phyloP scores from a whole-genome alignment of 2,329 filamentous ascomycete genomes.

The Coccinonectria pachysandricola region DNA sequence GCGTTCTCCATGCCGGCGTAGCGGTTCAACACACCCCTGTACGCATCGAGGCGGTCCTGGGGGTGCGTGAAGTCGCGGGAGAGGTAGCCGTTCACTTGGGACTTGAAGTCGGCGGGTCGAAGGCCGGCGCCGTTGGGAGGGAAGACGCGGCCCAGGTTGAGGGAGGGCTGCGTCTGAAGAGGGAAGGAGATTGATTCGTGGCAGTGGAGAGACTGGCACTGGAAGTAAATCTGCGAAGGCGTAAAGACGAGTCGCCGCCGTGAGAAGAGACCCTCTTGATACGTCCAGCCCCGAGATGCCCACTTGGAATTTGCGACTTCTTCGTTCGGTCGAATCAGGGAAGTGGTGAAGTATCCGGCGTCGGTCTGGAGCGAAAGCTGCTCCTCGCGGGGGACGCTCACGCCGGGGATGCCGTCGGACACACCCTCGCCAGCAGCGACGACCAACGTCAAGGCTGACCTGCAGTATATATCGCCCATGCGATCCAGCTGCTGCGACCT shows the following conservation, averaged over 20 bases:
- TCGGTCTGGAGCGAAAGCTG: conserved; percentile 26
- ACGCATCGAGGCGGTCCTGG: conserved; percentile 25
- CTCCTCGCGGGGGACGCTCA: conserved; percentile 23
- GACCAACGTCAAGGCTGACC: conserved; percentile 25
- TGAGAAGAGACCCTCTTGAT: conserved; percentile 27
- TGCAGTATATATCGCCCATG: conserved; percentile 25
- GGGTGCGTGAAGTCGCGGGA: conserved; percentile 16
- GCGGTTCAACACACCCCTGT: conserved; percentile 21
- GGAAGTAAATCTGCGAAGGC: conserved; percentile 28
- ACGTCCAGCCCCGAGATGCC: conserved; percentile 26
- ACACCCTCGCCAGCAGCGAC: conserved; percentile 23
- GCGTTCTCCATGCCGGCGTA: conserved; percentile 18
- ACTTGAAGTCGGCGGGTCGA: conserved; percentile 16
- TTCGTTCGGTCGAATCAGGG: conserved; percentile 24
- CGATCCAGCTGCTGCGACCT: conserved; percentile 19
- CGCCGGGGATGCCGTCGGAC: conserved; percentile 23
- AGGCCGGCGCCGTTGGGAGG: conserved; percentile 13
- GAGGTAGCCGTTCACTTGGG: conserved; percentile 23
- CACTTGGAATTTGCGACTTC: conserved; percentile 26
- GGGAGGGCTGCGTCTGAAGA: conserved; percentile 20
- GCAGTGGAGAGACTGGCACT: conserved; percentile 27
- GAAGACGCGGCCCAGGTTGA: conserved; percentile 25
- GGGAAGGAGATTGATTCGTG: conserved; percentile 26
- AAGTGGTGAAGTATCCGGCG: conserved; percentile 25
- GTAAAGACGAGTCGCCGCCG: conserved; percentile 27